Evolutionary conservation across 176 grass and related monocot species (phyloP).

Genomic region (Zea mays): DNA sequence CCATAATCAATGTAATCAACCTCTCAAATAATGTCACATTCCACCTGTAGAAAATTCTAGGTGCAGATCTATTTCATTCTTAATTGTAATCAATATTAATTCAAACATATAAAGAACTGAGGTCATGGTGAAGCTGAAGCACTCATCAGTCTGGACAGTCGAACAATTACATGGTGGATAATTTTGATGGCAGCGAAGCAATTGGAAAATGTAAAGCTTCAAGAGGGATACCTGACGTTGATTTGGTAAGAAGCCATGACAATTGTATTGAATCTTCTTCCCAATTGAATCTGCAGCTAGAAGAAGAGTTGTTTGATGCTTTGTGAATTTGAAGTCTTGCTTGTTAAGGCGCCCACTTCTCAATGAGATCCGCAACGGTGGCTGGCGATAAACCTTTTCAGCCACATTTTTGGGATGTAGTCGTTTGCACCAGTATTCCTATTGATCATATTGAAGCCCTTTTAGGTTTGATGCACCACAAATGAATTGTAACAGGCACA

Average conservation of each 20-base stretch:
- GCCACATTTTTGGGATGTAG: slow-evolving; percentile 95
- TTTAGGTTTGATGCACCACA: slow-evolving; percentile 20
- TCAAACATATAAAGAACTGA: slow-evolving; percentile 1
- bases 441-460: slow-evolving; percentile 28
- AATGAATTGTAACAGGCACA: slow-evolving; percentile 1
- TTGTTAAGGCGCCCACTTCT: slow-evolving; percentile 81
- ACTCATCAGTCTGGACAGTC: neutral
- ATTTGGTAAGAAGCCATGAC: slow-evolving; percentile 84
- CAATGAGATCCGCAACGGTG: slow-evolving; percentile 76
- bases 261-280: slow-evolving; percentile 82
- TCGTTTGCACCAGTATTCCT: slow-evolving; percentile 99
- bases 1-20: neutral
- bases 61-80: neutral
- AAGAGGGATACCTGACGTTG: slow-evolving; percentile 69
- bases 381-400: slow-evolving; percentile 90
- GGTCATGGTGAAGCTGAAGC: neutral
- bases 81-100: slow-evolving; percentile 6
- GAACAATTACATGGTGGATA: slow-evolving; percentile 17
- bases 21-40: neutral
- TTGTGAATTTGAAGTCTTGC: slow-evolving; percentile 88
- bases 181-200: slow-evolving; percentile 16
- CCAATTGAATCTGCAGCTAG: slow-evolving; percentile 78
- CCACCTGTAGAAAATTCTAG: neutral
- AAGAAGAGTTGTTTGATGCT: slow-evolving; percentile 77
- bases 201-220: slow-evolving; percentile 20